Evolutionary conservation across 768 basidiomycete species (phyloP), one percentile per base, ranked within the genome.

Genomic region (Tricholoma bakamatsutake): DNA sequence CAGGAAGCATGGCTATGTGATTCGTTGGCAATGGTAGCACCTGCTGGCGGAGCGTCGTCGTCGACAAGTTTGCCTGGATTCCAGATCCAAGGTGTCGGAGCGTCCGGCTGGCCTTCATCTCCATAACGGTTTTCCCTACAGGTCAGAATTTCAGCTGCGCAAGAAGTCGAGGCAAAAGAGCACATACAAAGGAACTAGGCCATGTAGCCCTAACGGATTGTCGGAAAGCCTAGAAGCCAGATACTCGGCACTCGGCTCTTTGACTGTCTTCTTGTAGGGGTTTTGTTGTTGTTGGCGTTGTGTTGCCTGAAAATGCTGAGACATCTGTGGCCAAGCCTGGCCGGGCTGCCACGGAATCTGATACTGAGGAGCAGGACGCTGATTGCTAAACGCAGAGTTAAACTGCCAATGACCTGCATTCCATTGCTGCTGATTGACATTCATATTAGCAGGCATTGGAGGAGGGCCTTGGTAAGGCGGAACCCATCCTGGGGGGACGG

Each of bases 11-110:
- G 52, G 50, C 52, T 40, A 6, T 66, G 58, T 27, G 59, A 54
- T 39, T 61, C 33, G 43, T 57, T 5, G 34, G 61, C 47, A 35
- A 62, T 55, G 30, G 62, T 58, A 50, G 55, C 10, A 39, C 37
- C 30, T 21, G 59, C 50, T 3, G 55, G 37, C 21, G 66, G 47
- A 34, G 58, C 59, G 17, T 66, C 68, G 27, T 73, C 69, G 33
- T 73, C 64, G 8, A 64, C 57, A 18, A 84, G 70, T 55, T 71
- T 70, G 34, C 75, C 64, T 24, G 85, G 80, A 67, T 77, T 83
- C 88, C 88, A 90, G 54, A 88, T 77, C 87, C 87, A 90, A 7
- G 88, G 88, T 0, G 88, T 88, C 12, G 74, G 70, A 18, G 53
- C 39, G 12, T 45, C 59, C 7, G 45, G 49, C 13, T 46, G 50